Evolutionary conservation across 2,329 filamentous ascomycete genomes (phyloP).

Genomic region (Xenosphaeropsis pyriputrescens): DNA sequence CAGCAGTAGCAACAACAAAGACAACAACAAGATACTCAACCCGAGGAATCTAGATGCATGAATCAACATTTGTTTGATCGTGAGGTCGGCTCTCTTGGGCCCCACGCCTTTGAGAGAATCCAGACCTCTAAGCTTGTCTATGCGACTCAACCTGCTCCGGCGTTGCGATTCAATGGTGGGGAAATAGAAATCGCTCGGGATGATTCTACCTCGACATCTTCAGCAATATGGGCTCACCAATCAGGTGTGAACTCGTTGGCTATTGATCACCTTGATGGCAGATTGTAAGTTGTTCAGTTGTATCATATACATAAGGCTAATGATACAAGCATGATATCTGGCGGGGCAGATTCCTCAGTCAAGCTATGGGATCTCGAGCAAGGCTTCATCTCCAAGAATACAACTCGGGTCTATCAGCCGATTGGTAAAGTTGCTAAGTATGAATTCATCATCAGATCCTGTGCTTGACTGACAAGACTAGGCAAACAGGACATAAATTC

Average conservation of each 20-base stretch:
- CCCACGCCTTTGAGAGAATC: slow-evolving; percentile 47
- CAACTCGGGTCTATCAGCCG: slow-evolving; percentile 36
- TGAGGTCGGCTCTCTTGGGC: slow-evolving; percentile 52
- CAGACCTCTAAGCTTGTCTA: slow-evolving; percentile 52
- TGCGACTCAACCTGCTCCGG: slow-evolving; percentile 51
- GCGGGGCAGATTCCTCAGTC: slow-evolving; percentile 72
- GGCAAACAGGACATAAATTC: slow-evolving; percentile 39
- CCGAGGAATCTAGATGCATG: slow-evolving; percentile 41
- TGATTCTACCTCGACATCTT: slow-evolving; percentile 2
- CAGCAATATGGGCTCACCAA: slow-evolving; percentile 46
- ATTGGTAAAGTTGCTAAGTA: slow-evolving; percentile 32
- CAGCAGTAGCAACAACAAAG: no score
- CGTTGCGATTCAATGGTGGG: slow-evolving; percentile 56
- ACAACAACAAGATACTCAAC: no score
- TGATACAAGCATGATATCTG: slow-evolving; percentile 55
- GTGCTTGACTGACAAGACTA: slow-evolving; percentile 5
- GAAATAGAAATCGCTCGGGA: slow-evolving; percentile 19
- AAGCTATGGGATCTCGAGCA: slow-evolving; percentile 77
- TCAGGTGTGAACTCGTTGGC: slow-evolving; percentile 68
- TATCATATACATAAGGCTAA: slow-evolving; percentile 1
- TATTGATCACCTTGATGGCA: slow-evolving; percentile 69
- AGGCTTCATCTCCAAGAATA: slow-evolving; percentile 26
- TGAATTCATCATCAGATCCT: slow-evolving; percentile 4
- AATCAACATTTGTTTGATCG: slow-evolving; percentile 64
- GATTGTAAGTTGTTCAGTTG: slow-evolving; percentile 36